Base-by-base conservation (phyloP, 345 rosid genomes). In the Salix suchowensis region DNA sequence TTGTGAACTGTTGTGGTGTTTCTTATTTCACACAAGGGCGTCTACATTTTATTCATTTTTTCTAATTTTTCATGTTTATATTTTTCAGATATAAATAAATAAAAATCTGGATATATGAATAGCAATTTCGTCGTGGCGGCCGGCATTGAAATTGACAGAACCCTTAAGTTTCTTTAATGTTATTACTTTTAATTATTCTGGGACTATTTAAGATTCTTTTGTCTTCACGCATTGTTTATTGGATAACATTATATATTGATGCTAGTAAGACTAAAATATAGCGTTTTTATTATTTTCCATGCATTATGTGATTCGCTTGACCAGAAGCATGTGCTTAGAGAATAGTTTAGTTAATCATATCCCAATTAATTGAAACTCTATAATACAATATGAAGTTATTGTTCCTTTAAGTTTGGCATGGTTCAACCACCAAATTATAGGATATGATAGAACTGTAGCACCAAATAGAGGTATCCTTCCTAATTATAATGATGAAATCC, bases 391-490 rank as follows among this genome's bases (percentile, higher is more conserved):
- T 10, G 11, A 2, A 40, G 13, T 40, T 40, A 7, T 21, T 30
- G 66, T 74, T 65, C 32, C 34, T 19, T 68, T 8, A 16, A 9
- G 18, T 37, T 58, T 37, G 48, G 73, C 79, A 68, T 76, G 61
- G 26, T 42, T 18, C 68, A 76, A 65, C 79, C 37, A 76, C 74
- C 79, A 60, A 54, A 18, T 68, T n/a, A 10, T 19, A 62, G 28
- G 46, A 5, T 42, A 1, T 11, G 5, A 44, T 32, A 55, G 5
- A 62, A 24, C 7, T 54, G 19, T 18, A 48, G 40, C 19, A 73
- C 4, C 30, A 24, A 60, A 32, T 10, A 64, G 44, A 24, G 16
- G 46, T 23, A 23, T 14, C 67, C 54, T 26, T n/a, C 55, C 18
- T 2, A 10, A 48, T 36, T 55, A 1, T 46, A 4, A 13, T 36